A percentile compares a stretch with the other conserved stretches of the same genome.
Evolutionary conservation across 495 filamentous ascomycete genomes (phyloP).

Genomic region (Aspergillus cavernicola): DNA sequence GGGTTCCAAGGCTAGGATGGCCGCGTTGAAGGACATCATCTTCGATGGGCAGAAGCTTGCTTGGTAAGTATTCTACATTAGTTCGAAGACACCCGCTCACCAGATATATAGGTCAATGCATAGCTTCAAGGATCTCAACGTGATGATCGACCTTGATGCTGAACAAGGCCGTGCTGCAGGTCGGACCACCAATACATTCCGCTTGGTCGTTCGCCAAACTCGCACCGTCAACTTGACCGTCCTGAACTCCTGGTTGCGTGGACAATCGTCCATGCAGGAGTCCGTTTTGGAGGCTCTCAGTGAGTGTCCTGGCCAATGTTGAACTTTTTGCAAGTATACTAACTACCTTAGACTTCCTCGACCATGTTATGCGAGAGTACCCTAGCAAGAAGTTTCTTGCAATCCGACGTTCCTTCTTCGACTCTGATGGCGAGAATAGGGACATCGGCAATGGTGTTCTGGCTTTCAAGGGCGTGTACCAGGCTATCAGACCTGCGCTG

Average conservation of each 20-base stretch:
- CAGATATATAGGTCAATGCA: constrained; percentile 31
- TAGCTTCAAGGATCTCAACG: constrained; percentile 33
- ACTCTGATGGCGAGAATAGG: constrained; percentile 31
- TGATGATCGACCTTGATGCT: constrained; percentile 63
- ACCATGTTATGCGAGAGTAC: constrained; percentile 77
- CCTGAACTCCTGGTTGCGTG: constrained; percentile 61
- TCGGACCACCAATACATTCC: constrained; percentile 45
- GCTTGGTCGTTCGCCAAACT: constrained; percentile 55
- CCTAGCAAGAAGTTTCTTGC: constrained; percentile 60
- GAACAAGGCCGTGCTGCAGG: constrained; percentile 42
- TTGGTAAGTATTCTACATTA: constrained; percentile 53
- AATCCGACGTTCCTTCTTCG: constrained; percentile 78
- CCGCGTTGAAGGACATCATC: constrained; percentile 55
- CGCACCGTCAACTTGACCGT: constrained; percentile 59
- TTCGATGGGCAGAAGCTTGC: constrained; percentile 76
- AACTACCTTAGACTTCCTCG: constrained; percentile 62
- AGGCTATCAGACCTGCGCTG: constrained; percentile 66
- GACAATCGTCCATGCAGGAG: constrained; percentile 54
- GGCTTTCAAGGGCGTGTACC: constrained; percentile 80
- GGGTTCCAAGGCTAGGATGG: constrained; percentile 56
- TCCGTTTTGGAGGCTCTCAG: constrained; percentile 73
- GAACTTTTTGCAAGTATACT: constrained; percentile 6
- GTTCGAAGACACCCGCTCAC: neutral
- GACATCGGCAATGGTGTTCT: constrained; percentile 58
- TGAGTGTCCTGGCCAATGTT: constrained; percentile 28